Conservation (phyloP, 768 basidiomycete genomes). For the Mycena pura region DNA sequence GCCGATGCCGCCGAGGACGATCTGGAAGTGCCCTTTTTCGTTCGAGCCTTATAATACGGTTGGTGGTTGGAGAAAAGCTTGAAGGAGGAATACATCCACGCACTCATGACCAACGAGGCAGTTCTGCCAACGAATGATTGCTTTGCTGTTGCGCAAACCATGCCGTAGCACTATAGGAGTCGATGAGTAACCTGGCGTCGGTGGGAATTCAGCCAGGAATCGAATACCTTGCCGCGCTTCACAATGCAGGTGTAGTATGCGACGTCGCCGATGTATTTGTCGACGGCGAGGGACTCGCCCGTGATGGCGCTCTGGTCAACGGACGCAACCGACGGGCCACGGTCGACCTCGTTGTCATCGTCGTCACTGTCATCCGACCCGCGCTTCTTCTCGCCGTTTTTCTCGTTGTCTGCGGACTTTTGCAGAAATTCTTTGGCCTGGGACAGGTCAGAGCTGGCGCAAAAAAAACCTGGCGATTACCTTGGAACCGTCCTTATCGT, state of each 20-base stretch:
- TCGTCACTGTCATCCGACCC: slow-evolving; percentile 28
- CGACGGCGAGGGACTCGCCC: slow-evolving; percentile 53
- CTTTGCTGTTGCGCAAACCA: slow-evolving; percentile 45
- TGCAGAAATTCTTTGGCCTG: background rate
- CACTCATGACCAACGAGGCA: slow-evolving; percentile 48
- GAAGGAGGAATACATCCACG: background rate
- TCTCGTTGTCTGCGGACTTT: slow-evolving; percentile 4
- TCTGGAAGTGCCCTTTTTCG: slow-evolving; percentile 53
- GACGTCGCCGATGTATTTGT: slow-evolving; percentile 51
- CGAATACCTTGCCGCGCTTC: slow-evolving; percentile 41
- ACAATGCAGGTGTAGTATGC: slow-evolving; percentile 46
- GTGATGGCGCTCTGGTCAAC: slow-evolving; percentile 56
- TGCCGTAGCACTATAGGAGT: slow-evolving; percentile 29
- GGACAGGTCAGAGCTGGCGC: slow-evolving; percentile 14
- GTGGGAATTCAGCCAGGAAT: background rate
- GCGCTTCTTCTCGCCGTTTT: slow-evolving; percentile 16
- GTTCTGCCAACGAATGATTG: slow-evolving; percentile 53
- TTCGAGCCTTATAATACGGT: slow-evolving; percentile 29
- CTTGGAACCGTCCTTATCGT: slow-evolving; percentile 42
- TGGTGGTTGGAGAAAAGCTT: background rate
- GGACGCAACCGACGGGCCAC: slow-evolving; percentile 47
- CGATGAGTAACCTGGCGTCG: background rate
- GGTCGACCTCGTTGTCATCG: slow-evolving; percentile 39
- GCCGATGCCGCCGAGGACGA: slow-evolving; percentile 50
- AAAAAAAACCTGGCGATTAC: slow-evolving; percentile 23